Base-by-base conservation (phyloP, 1,284 basidiomycete species). In the Fomes fomentarius region DNA sequence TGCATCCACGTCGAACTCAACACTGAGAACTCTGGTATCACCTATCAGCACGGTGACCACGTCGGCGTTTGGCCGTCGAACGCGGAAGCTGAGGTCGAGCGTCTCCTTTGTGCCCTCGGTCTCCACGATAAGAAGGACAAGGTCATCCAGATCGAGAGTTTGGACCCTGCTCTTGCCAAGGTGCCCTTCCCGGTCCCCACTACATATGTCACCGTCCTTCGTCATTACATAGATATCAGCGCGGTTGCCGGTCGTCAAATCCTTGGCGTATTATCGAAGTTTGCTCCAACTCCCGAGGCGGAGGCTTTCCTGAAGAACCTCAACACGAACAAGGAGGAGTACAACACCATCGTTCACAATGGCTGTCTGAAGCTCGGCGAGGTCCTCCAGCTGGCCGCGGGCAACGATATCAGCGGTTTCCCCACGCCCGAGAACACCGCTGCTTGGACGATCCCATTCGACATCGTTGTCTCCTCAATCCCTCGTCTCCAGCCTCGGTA, bases 21-120 rank as follows among this genome's bases (percentile, higher is more conserved):
- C 75, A 95, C 93, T 34, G 93, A 96, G 72, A 94, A 93, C 37
- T 96, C 94, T 46, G 96, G 96, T 52, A 92, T 98, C 67, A 92
- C 90, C n/a, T 99, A 99, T 75, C 96, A 98, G 74, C 95, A 98
- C 64, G 96, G 96, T 56, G 96, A 99, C 73, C 96, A 99, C 71
- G 87, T 98, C 60, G 96, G 95, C 58, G 85, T 99, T 43, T 99
- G 97, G 97, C 95, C 97, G 15, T 86, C 87, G 55, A 99, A 99
- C 74, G 84, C 96, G 2, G 94, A 98, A 60, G 69, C 87, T 47
- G 95, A 98, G 69, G 95, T 98, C 38, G 87, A 94, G 52, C 89
- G 96, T 53, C 83, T 96, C 40, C 82, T 99, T 21, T 87, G 84
- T 60, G 83, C 91, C 48, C 87, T 99, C 42, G 96, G 96, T 22